Evolutionary conservation across 2,329 filamentous ascomycete genomes (phyloP).

Genomic region (Drechslerella dactyloides): DNA sequence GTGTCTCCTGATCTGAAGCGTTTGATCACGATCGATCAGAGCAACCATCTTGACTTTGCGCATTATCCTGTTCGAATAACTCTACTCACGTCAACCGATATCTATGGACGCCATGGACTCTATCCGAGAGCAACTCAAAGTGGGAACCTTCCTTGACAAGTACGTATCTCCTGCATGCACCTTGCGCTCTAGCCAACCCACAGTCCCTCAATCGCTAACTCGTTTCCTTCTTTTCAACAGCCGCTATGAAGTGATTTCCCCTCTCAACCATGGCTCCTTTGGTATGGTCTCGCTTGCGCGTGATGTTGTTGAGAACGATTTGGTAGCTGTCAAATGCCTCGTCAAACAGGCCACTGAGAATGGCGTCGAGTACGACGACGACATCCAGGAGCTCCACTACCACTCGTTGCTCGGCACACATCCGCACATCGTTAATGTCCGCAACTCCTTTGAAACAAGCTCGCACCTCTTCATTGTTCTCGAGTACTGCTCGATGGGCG

Average conservation of each 20-base stretch:
- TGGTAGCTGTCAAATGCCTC: slow-evolving; percentile 94
- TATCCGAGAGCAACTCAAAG: slow-evolving; percentile 79
- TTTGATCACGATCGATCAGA: slow-evolving; percentile 52
- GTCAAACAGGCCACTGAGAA: slow-evolving; percentile 76
- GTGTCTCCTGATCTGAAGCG: slow-evolving; percentile 50
- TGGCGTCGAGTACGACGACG: slow-evolving; percentile 73
- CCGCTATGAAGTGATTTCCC: slow-evolving; percentile 87
- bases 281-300: slow-evolving; percentile 96
- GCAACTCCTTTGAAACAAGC: slow-evolving; percentile 89
- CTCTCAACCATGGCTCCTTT: slow-evolving; percentile 97
- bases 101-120: slow-evolving; percentile 71
- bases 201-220: slow-evolving; percentile 10
- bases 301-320: slow-evolving; percentile 75
- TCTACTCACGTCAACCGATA: neutral
- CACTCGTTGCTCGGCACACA: slow-evolving; percentile 81
- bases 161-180: no score
- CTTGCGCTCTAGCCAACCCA: slow-evolving; percentile 2
- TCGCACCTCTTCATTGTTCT: slow-evolving; percentile 89
- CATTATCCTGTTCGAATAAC: slow-evolving; percentile 15
- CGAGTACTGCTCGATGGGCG: slow-evolving; percentile 93
- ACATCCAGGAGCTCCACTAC: slow-evolving; percentile 68
- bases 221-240: slow-evolving; percentile 43
- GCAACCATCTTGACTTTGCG: slow-evolving; percentile 34
- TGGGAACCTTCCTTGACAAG: slow-evolving; percentile 80
- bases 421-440: slow-evolving; percentile 89